Conservation (phyloP, 176 grass and related monocot species). For the Aegilops longissima region DNA sequence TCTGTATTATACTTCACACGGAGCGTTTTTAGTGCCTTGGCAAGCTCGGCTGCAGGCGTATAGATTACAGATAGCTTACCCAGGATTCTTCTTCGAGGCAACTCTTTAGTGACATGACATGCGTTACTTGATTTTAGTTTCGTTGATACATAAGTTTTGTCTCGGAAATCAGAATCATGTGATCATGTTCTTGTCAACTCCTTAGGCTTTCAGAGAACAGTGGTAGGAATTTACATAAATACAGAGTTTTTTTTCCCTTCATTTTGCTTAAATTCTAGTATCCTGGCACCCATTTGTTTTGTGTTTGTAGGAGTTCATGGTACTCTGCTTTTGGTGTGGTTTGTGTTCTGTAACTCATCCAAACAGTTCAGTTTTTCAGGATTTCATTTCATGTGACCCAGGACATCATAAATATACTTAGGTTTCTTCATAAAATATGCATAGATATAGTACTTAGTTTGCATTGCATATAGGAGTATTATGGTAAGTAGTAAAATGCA, state of each 20-base stretch:
- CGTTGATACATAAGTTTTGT: conserved; percentile 26
- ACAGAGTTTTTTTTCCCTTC: neutral
- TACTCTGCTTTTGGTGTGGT: neutral
- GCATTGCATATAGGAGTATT: neutral
- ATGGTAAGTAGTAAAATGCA: neutral
- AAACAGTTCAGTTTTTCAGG: neutral
- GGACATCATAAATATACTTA: neutral
- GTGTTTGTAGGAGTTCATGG: neutral
- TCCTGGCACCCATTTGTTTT: no score
- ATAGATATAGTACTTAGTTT: no score
- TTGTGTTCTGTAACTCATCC: neutral
- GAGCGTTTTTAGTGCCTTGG: conserved; percentile 27
- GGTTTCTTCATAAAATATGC: neutral
- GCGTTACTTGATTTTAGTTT: conserved; percentile 36
- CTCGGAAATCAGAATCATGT: conserved; percentile 26
- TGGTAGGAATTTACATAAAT: conserved; percentile 27
- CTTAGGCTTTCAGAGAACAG: conserved; percentile 8
- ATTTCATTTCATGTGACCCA: neutral
- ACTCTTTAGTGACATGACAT: conserved; percentile 29
- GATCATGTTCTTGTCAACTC: conserved; percentile 2
- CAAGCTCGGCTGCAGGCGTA: conserved; percentile 18
- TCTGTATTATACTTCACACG: conserved; percentile 47
- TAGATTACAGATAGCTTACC: conserved; percentile 1
- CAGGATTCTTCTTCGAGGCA: conserved; percentile 14
- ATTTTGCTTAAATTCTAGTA: neutral